These are phyloP conservation scores for Aspergillus tamarii DNA, from an alignment of 2,329 filamentous ascomycete species.

Conservation along the genomic window DNA sequence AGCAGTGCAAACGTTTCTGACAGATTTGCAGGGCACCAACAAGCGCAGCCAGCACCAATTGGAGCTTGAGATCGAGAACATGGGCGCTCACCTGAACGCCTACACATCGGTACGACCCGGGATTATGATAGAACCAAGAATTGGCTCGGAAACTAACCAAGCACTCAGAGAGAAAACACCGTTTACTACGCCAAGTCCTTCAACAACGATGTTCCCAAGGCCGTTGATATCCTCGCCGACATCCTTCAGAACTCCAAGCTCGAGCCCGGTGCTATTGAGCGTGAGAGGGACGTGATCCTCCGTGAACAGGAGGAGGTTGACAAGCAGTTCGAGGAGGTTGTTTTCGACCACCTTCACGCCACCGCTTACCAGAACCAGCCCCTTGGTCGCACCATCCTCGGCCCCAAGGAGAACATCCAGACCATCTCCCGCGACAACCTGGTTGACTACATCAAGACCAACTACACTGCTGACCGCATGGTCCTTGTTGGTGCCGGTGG, in stretches of 20 bases:
- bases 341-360: constrained; percentile 98
- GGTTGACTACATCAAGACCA: constrained; percentile 96
- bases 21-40: constrained; percentile 69
- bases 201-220: constrained; percentile 94
- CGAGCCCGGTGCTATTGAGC: constrained; percentile 87
- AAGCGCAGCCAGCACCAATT: constrained; percentile 95
- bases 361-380: constrained; percentile 97
- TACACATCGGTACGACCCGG: constrained; percentile 85
- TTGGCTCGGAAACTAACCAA: constrained; percentile 27
- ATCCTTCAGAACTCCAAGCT: constrained; percentile 99
- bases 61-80: constrained; percentile 99
- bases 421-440: constrained; percentile 92
- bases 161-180: constrained; percentile 88
- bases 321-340: constrained; percentile 99
- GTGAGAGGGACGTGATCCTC: constrained; percentile 97
- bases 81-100: constrained; percentile 98
- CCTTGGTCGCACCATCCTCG: constrained; percentile 95
- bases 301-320: constrained; percentile 99
- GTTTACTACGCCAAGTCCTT: constrained; percentile 99
- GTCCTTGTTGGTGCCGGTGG: constrained; percentile 95
- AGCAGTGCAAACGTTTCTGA: neutral
- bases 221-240: constrained; percentile 97
- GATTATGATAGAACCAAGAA: constrained; percentile 21
- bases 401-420: constrained; percentile 96
- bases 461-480: constrained; percentile 99